A percentile compares a stretch with the other conserved stretches of the same genome.
Conservation (phyloP, 2,329 filamentous ascomycete genomes). For the Westerdykella ornata region DNA sequence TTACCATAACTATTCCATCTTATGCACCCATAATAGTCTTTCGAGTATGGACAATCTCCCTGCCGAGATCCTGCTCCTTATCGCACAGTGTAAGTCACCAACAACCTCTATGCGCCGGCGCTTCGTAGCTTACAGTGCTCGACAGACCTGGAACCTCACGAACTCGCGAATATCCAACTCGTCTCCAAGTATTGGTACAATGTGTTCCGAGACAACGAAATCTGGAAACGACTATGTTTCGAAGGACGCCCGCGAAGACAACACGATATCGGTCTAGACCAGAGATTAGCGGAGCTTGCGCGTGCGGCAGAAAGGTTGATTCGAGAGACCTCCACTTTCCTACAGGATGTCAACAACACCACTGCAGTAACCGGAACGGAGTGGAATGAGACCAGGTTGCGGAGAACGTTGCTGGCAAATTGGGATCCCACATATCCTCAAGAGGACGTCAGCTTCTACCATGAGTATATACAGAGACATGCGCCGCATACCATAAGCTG, state of each 20-base stretch:
- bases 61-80: constrained; percentile 40
- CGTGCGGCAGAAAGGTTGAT: constrained; percentile 34
- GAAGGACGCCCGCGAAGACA: constrained; percentile 52
- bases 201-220: constrained; percentile 63
- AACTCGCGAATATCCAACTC: constrained; percentile 62
- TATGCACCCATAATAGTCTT: too few relatives aligned
- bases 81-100: constrained; percentile 37
- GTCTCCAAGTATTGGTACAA: constrained; percentile 60
- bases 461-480: constrained; percentile 79
- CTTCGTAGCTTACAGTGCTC: constrained; percentile 11
- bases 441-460: constrained; percentile 76
- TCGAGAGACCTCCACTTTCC: background rate
- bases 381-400: constrained; percentile 35
- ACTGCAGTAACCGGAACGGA: constrained; percentile 26
- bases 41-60: constrained; percentile 23
- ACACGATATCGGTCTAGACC: constrained; percentile 34
- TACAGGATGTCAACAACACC: too few relatives aligned
- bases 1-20: too few relatives aligned
- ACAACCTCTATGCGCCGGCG: constrained; percentile 1
- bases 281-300: constrained; percentile 40
- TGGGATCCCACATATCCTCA: constrained; percentile 74
- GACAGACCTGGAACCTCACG: constrained; percentile 55
- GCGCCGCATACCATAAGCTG: constrained; percentile 68
- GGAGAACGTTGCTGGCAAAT: constrained; percentile 59
- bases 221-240: constrained; percentile 75